phyloP scores from a whole-genome alignment of 495 filamentous ascomycete species.

The Delitschia confertaspora region DNA sequence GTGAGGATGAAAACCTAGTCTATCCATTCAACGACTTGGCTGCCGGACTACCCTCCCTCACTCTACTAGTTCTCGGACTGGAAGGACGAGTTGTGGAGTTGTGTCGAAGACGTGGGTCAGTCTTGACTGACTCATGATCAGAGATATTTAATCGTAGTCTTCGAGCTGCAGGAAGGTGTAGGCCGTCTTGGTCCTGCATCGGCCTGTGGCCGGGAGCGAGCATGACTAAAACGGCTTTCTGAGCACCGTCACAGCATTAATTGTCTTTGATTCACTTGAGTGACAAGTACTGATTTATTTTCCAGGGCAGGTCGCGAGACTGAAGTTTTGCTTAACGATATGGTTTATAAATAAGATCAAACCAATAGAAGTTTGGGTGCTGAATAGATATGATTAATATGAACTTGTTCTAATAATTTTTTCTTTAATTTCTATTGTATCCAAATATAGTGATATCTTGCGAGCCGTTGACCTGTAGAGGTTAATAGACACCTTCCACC shows the following conservation, averaged over 20 bases:
- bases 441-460: no score
- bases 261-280: neutral
- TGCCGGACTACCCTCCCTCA: conserved; percentile 71
- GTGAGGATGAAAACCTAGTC: conserved; percentile 86
- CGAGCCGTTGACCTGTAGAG: no score
- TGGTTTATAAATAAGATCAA: no score
- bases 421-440: no score
- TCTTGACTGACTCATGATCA: conserved; percentile 10
- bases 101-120: conserved; percentile 22
- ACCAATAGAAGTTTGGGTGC: no score
- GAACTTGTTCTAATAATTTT: no score
- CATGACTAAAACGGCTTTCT: conserved; percentile 61
- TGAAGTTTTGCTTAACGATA: no score
- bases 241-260: conserved; percentile 37
- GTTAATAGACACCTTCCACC: no score
- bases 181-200: conserved; percentile 50
- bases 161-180: conserved; percentile 43
- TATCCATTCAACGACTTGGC: conserved; percentile 97
- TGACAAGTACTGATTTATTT: neutral
- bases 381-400: no score
- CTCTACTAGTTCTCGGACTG: conserved; percentile 53
- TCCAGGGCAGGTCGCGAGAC: neutral
- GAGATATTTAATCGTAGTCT: conserved; percentile 39
- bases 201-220: conserved; percentile 42
- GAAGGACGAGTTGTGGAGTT: conserved; percentile 91